Evolutionary conservation across 108 stramenopile species (phyloP).

Genomic region (Pseudonitzschia delicatissima): DNA sequence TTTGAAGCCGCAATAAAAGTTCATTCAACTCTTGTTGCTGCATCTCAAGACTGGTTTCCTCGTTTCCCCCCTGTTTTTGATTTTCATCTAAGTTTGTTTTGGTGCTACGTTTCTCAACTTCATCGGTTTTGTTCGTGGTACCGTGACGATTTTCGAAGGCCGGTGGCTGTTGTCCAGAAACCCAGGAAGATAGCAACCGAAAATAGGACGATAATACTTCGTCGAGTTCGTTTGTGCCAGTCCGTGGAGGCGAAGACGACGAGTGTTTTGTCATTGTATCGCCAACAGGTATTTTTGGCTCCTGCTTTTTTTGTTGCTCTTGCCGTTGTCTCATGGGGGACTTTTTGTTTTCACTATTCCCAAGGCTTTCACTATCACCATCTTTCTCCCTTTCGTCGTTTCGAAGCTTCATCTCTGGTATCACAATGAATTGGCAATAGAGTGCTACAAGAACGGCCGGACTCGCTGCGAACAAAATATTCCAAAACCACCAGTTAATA

Average conservation of each 20-base stretch:
- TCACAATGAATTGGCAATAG: conserved; percentile 37
- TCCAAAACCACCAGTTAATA: conserved; percentile 52
- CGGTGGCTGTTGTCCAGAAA: neutral
- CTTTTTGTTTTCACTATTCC: neutral
- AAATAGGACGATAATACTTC: neutral
- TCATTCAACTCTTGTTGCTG: conserved; percentile 6
- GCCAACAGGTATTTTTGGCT: neutral
- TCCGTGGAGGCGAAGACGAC: neutral
- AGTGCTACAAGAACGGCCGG: conserved; percentile 27
- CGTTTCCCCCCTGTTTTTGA: neutral
- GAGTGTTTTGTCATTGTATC: neutral
- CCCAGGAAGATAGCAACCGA: neutral
- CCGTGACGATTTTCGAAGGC: conserved; percentile 1
- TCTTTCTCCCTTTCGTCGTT: conserved; percentile 7
- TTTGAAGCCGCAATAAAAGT: neutral
- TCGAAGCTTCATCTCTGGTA: conserved; percentile 20
- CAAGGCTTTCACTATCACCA: neutral
- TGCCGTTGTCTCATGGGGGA: conserved; percentile 1
- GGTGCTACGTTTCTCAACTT: too few species aligned
- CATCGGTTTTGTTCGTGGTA: neutral
- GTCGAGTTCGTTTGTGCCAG: neutral
- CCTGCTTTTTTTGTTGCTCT: conserved; percentile 8
- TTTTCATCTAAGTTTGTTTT: neutral
- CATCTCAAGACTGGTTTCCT: neutral
- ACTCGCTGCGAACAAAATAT: conserved; percentile 31